A percentile compares a stretch with the other conserved stretches of the same genome.
Conservation (phyloP, 768 basidiomycete genomes). For the Tylopilus sp. region DNA sequence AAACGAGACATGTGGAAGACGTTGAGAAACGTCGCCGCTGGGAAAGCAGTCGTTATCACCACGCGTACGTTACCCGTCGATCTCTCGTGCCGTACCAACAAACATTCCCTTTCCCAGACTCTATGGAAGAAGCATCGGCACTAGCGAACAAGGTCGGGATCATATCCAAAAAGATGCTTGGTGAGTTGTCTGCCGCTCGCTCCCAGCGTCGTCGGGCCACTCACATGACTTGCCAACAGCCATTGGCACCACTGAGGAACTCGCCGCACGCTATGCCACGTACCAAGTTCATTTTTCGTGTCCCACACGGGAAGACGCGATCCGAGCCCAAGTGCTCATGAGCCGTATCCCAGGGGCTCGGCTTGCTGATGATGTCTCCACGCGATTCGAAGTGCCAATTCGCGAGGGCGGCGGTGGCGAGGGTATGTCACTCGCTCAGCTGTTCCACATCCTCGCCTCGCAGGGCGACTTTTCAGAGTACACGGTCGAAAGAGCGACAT, state of each 20-base stretch:
- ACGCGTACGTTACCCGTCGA: conserved; percentile 47
- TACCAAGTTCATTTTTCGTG: conserved; percentile 79
- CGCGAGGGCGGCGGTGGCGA: not conserved
- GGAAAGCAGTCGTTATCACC: conserved; percentile 70
- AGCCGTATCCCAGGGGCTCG: conserved; percentile 56
- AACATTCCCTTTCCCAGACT: conserved; percentile 43
- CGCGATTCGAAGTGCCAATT: conserved; percentile 71
- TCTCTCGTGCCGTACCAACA: not conserved
- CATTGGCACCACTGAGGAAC: conserved; percentile 60
- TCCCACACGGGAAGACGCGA: conserved; percentile 57
- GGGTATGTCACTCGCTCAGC: conserved; percentile 47
- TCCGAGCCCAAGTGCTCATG: conserved; percentile 59
- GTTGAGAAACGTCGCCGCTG: conserved; percentile 57
- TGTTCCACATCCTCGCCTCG: conserved; percentile 55
- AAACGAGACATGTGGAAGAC: conserved; percentile 84
- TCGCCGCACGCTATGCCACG: conserved; percentile 63
- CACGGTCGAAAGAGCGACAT: conserved; percentile 64
- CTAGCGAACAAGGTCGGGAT: conserved; percentile 76
- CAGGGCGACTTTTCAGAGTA: conserved; percentile 60
- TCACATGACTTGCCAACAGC: conserved; percentile 38
- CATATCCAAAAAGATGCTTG: conserved; percentile 65
- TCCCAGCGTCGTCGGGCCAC: not conserved
- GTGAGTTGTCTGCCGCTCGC: conserved; percentile 32
- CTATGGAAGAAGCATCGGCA: conserved; percentile 83
- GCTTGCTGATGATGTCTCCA: conserved; percentile 71